Percentiles rank a stretch among this genome's conserved stretches.
phyloP scores from a whole-genome alignment of 148 eudicot species.

The Pouteria glomerata region DNA sequence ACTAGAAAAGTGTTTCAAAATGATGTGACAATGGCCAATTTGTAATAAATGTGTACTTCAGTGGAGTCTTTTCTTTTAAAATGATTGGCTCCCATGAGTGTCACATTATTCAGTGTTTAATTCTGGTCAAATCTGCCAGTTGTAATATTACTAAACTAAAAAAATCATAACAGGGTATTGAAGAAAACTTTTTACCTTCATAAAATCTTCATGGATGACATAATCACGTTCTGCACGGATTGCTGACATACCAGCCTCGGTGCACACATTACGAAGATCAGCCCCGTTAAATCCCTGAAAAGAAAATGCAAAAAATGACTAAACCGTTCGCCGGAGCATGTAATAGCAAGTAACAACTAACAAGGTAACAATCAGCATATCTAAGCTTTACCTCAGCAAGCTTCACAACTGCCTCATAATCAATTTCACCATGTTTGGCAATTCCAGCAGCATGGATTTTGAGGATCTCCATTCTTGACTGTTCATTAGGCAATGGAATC shows the following conservation, averaged over 20 bases:
- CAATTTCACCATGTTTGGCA: conserved; percentile 98
- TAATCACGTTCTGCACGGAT: conserved; percentile 97
- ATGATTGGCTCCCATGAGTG: too few species aligned
- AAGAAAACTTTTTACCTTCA: conserved; percentile 35
- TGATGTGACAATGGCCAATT: too few species aligned
- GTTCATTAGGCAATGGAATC: conserved; percentile 98
- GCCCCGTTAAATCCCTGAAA: conserved; percentile 91
- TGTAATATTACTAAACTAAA: too few species aligned
- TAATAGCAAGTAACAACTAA: not conserved
- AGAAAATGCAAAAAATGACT: conserved; percentile 2
- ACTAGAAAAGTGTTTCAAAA: too few species aligned
- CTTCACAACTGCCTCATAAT: conserved; percentile 96
- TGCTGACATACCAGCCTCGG: conserved; percentile 96
- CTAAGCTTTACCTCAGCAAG: conserved; percentile 77
- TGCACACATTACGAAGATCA: conserved; percentile 87
- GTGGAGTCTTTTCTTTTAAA: too few species aligned
- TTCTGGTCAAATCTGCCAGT: too few species aligned
- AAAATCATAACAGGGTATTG: too few species aligned
- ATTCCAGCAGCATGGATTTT: conserved; percentile 97
- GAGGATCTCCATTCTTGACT: conserved; percentile 89
- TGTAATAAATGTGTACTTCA: too few species aligned
- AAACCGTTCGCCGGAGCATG: not conserved
- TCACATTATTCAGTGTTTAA: too few species aligned
- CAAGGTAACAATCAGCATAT: not conserved
- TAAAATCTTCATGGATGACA: conserved; percentile 95